A percentile compares a stretch with the other conserved stretches of the same genome.
Conservation (phyloP, 1,139 yeast species). For the Lodderomyces theae region DNA sequence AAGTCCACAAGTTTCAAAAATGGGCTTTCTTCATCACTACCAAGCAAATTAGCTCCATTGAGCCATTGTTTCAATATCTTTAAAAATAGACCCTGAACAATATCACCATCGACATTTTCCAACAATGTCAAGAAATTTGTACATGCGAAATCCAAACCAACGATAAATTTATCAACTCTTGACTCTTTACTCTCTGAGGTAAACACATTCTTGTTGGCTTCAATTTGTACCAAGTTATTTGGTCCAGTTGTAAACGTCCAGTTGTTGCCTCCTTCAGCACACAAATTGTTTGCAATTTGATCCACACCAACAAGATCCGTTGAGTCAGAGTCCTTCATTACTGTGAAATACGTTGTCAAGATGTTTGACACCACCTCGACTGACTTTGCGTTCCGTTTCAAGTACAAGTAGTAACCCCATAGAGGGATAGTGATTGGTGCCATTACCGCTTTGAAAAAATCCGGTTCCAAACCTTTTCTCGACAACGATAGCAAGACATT, state of each 20-base stretch:
- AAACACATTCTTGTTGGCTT: conserved; percentile 6
- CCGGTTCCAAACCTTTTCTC: conserved; percentile 45
- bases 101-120: conserved; percentile 46
- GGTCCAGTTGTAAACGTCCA: conserved; percentile 57
- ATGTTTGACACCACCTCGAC: conserved; percentile 46
- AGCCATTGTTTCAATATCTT: conserved; percentile 61
- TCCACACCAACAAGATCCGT: conserved; percentile 30
- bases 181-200: conserved; percentile 20
- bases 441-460: conserved; percentile 42
- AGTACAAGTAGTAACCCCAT: conserved; percentile 63
- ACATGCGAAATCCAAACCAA: conserved; percentile 51
- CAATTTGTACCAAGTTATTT: conserved; percentile 55
- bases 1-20: conserved; percentile 58
- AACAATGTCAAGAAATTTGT: conserved; percentile 47
- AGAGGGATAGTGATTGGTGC: conserved; percentile 45
- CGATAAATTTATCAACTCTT: conserved; percentile 32
- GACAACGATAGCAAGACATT: conserved; percentile 64
- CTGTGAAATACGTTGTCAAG: conserved; percentile 46
- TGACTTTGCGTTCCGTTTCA: conserved; percentile 38
- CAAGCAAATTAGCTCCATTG: conserved; percentile 4
- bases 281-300: conserved; percentile 40
- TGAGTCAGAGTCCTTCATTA: conserved; percentile 27
- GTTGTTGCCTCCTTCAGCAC: conserved; percentile 39
- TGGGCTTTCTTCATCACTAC: conserved; percentile 44
- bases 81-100: conserved; percentile 50